These are phyloP conservation scores for Spathaspora hagerdaliae DNA, from an alignment of 805 yeast genomes.

Conservation along the genomic window DNA sequence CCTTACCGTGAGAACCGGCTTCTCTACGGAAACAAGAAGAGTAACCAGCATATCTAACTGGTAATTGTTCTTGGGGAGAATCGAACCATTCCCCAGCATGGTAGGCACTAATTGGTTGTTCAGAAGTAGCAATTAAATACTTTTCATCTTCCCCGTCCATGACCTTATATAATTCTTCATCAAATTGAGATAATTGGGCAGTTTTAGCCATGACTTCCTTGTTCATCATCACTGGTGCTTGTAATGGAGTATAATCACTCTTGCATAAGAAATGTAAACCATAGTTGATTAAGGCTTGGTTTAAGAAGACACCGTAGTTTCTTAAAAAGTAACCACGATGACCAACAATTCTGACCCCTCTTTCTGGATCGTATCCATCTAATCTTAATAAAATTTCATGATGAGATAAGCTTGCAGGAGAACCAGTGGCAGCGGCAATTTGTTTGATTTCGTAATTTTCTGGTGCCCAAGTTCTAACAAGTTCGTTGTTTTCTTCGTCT, in stretches of 20 bases:
- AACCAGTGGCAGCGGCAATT: constrained; percentile 70
- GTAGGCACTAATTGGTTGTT: constrained; percentile 97
- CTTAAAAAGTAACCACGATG: constrained; percentile 98
- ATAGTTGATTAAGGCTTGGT: constrained; percentile 96
- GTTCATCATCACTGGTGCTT: constrained; percentile 99
- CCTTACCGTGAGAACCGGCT: constrained; percentile 99
- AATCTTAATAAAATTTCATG: constrained; percentile 91
- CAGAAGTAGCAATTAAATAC: constrained; percentile 96
- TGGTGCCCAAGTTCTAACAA: constrained; percentile 87
- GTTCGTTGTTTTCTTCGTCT: constrained; percentile 87
- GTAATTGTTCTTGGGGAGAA: constrained; percentile 93
- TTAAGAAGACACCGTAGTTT: constrained; percentile 92
- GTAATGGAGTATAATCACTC: constrained; percentile 82
- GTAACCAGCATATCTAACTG: constrained; percentile 95
- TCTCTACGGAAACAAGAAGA: constrained; percentile 99
- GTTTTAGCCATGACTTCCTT: constrained; percentile 99
- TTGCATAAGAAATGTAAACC: constrained; percentile 81
- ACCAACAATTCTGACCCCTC: constrained; percentile 96
- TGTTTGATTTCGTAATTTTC: constrained; percentile 58
- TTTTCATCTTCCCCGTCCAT: constrained; percentile 97
- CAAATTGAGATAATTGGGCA: constrained; percentile 96
- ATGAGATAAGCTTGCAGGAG: constrained; percentile 79
- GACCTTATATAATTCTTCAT: constrained; percentile 96
- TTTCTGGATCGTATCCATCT: constrained; percentile 98
- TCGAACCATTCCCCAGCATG: constrained; percentile 99